Base-by-base conservation (phyloP, 139 green algal species). In the Nannochloris sp. region DNA sequence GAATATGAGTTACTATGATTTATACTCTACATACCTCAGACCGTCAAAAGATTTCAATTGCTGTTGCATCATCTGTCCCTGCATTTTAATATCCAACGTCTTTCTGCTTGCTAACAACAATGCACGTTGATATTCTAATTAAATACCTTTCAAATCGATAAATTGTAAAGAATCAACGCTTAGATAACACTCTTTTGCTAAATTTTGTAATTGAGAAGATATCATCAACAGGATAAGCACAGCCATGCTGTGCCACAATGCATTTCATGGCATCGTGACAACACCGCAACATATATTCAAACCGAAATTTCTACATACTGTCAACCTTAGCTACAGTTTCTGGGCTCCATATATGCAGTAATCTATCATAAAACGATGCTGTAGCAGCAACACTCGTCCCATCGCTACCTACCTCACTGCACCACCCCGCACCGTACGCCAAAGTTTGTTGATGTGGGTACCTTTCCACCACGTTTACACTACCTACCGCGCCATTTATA, bases 391-490 rank as follows among this genome's bases (percentile, higher is more conserved):
- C 36, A 25, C 6, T 45, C 33, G 24, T 24, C 6, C 30, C 36
- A 4, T 42, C 27, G 19, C 15, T 9, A 19, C 7, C 13, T n/a
- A 33, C 7, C 24, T 13, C 44, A 36, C 51, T 23, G n/a, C 64
- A 72, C 78, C 78, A 84, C 55, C 73, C 70, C 2, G 61, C 65
- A 3, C 78, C 78, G 44, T 84, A 84, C 7, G 61, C 77, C 46
- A 84, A 53, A 25, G 48, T 82, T 44, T 67, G 61, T 25, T 73
- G 59, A 34, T 74, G 44, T 8, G 65, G 6, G 19, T 83, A 84
- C 4, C 54, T 31, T 12, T 68, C 51, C 1, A 32, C 14, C 2
- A 82, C 19, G 2, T 42, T 34, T 4, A 42, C 37, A 0, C 14
- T 44, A 24, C 14, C 44, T 36, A 7, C 32, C 29, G 12, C 29